A percentile compares a stretch with the other conserved stretches of the same genome.
phyloP scores from a whole-genome alignment of 2,329 filamentous ascomycete genomes.

The Ophiostoma perfectum region DNA sequence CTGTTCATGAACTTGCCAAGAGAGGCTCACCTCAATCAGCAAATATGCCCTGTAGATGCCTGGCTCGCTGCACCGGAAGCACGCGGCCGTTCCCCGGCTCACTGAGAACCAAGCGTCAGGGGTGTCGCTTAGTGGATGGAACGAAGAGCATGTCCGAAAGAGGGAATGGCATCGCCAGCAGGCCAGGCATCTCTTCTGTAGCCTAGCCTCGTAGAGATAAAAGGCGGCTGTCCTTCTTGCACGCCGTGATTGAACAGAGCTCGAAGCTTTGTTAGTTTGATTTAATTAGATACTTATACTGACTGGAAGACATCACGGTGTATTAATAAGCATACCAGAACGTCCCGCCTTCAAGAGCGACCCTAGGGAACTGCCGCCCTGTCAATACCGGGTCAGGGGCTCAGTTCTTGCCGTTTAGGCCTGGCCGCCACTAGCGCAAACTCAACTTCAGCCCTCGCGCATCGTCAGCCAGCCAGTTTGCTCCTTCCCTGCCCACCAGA shows the following conservation, averaged over 20 bases:
- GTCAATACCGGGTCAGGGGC: not conserved
- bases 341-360: not conserved
- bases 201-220: not conserved
- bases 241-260: too few relatives aligned
- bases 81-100: not conserved
- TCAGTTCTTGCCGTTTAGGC: not conserved
- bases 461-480: slow-evolving; percentile 10
- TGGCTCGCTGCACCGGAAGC: not conserved
- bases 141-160: not conserved
- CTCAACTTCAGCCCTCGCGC: slow-evolving; percentile 8
- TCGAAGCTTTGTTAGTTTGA: too few relatives aligned
- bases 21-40: too few relatives aligned
- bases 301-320: too few relatives aligned
- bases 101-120: not conserved
- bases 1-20: too few relatives aligned
- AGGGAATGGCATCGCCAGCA: not conserved
- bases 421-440: not conserved
- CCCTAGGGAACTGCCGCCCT: not conserved
- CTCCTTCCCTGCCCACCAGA: slow-evolving; percentile 5
- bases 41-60: not conserved
- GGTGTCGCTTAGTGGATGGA: not conserved
- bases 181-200: not conserved
- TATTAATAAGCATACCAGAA: not conserved
- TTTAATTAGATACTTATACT: too few relatives aligned
- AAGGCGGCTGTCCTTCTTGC: not conserved